Percentiles rank a stretch among this genome's conserved stretches.
Evolutionary conservation across 2,329 filamentous ascomycete genomes (phyloP).

Genomic region (Penicillium sp.): DNA sequence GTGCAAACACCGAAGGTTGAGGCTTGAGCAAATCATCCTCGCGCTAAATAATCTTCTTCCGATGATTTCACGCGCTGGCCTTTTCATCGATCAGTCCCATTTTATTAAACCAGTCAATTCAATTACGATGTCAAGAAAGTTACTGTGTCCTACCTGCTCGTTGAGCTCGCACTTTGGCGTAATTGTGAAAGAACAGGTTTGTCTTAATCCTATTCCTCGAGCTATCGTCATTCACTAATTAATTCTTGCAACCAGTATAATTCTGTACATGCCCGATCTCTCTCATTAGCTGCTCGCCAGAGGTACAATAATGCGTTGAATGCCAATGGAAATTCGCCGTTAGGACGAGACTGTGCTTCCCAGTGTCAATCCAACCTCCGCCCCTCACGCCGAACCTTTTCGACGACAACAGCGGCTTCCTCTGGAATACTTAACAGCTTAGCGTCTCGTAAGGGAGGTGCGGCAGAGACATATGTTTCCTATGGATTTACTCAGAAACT

Average conservation of each 20-base stretch:
- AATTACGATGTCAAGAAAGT: constrained; percentile 10
- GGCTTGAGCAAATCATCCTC: constrained; percentile 1
- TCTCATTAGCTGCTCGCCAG: background rate
- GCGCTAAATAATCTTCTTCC: constrained; percentile 10
- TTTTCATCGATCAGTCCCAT: background rate
- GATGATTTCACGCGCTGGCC: constrained; percentile 5
- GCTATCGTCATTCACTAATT: background rate
- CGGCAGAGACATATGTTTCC: constrained; percentile 68
- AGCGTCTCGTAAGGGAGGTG: constrained; percentile 32
- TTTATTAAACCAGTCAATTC: background rate
- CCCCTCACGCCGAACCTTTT: constrained; percentile 1
- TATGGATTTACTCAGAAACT: constrained; percentile 74
- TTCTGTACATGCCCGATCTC: constrained; percentile 4
- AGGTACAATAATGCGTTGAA: background rate
- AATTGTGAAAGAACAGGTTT: constrained; percentile 11
- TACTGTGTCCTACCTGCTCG: constrained; percentile 11
- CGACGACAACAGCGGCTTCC: constrained; percentile 1
- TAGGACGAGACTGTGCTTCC: background rate
- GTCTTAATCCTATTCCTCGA: background rate
- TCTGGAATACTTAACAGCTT: constrained; percentile 29
- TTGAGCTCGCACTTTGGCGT: constrained; percentile 1
- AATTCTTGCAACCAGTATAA: background rate
- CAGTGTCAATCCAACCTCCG: background rate
- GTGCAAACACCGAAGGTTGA: constrained; percentile 25
- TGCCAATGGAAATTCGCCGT: background rate